Conservation (phyloP, 1,284 basidiomycete species). For the Trichosporon inkin region DNA sequence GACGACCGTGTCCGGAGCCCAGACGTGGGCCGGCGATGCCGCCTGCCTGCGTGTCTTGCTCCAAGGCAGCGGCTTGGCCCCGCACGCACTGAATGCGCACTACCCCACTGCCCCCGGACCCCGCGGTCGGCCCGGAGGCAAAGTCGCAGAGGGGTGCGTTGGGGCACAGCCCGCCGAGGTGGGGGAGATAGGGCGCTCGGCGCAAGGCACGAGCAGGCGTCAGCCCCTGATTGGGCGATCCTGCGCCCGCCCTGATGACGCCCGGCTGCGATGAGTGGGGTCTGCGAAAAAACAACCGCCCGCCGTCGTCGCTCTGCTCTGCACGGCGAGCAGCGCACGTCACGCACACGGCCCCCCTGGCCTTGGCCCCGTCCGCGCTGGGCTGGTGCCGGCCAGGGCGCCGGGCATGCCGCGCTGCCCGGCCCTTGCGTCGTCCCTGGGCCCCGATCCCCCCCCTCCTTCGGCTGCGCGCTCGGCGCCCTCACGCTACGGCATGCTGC, state of each 20-base stretch:
- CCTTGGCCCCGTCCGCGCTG: not conserved
- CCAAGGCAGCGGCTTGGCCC: not conserved
- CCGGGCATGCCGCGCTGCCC: too few species aligned
- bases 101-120: slow-evolving; percentile 4
- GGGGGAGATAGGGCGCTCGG: slow-evolving; percentile 5
- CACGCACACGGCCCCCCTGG: not conserved
- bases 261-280: slow-evolving; percentile 1
- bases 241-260: not conserved
- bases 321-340: slow-evolving; percentile 2
- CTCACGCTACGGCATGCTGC: too few species aligned
- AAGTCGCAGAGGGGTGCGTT: too few species aligned
- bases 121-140: not conserved
- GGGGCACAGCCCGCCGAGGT: not conserved
- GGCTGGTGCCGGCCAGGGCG: too few species aligned
- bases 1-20: too few species aligned
- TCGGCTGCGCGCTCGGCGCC: too few species aligned
- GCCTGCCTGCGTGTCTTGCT: not conserved
- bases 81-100: not conserved
- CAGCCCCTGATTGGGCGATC: not conserved
- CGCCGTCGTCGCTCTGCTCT: not conserved
- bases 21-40: not conserved
- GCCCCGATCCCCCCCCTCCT: too few species aligned
- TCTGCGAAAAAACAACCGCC: slow-evolving; percentile 1
- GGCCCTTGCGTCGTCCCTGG: too few species aligned
- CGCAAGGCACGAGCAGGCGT: not conserved